phyloP scores from a whole-genome alignment of 495 filamentous ascomycete genomes.

The Talaromyces stipitatus region DNA sequence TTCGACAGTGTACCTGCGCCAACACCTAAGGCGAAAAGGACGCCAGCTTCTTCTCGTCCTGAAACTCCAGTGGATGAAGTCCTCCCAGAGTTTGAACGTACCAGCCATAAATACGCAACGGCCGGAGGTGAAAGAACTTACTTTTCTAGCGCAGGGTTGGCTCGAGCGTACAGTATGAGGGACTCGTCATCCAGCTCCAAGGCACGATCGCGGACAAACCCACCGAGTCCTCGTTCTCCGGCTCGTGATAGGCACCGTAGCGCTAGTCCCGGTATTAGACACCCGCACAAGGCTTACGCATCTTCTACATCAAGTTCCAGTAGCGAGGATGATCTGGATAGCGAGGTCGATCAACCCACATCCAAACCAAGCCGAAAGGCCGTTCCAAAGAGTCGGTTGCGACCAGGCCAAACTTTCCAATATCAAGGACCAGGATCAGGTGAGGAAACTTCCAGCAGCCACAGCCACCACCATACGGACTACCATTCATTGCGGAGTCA shows the following conservation, averaged over 20 bases:
- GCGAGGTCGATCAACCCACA: conserved; percentile 13
- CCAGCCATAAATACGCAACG: conserved; percentile 62
- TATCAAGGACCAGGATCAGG: conserved; percentile 22
- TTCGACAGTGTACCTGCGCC: conserved; percentile 29
- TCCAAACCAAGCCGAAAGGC: conserved; percentile 30
- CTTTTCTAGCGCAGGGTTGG: conserved; percentile 36
- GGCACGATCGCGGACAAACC: conserved; percentile 24
- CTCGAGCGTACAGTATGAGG: conserved; percentile 38
- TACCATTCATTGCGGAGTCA: conserved; percentile 5
- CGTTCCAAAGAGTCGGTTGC: conserved; percentile 35
- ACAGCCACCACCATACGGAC: conserved; percentile 1
- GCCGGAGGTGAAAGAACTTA: conserved; percentile 63
- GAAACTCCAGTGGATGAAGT: conserved; percentile 12
- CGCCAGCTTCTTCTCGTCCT: conserved; percentile 13
- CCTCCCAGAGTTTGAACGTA: conserved; percentile 37
- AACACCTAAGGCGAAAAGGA: conserved; percentile 28
- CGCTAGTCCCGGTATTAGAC: conserved; percentile 29
- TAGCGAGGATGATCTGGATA: conserved; percentile 21
- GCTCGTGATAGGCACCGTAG: conserved; percentile 27
- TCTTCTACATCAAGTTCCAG: conserved; percentile 32
- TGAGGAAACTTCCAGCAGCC: conserved; percentile 17
- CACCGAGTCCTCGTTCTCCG: conserved; percentile 23
- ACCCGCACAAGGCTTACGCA: conserved; percentile 14
- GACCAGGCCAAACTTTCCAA: conserved; percentile 24
- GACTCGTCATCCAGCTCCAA: conserved; percentile 27